These are phyloP conservation scores for Coemansia sp. DNA, from an alignment of 192 early-diverging fungal species.

Conservation along the genomic window DNA sequence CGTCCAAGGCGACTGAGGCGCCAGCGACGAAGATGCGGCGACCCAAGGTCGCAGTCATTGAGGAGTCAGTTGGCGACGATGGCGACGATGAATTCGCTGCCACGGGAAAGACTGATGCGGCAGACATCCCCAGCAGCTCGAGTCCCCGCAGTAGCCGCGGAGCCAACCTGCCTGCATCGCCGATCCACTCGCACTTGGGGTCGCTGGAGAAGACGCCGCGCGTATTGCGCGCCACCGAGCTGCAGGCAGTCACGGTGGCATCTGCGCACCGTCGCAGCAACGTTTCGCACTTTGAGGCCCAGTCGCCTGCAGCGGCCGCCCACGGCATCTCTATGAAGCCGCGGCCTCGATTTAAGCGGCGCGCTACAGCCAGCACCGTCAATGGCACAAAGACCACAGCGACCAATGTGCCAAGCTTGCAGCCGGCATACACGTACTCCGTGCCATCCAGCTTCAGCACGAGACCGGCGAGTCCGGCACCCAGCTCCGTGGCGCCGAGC, in stretches of 20 bases:
- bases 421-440: slow-evolving; percentile 12
- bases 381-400: not conserved
- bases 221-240: slow-evolving; percentile 45
- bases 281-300: slow-evolving; percentile 5
- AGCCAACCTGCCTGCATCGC: slow-evolving; percentile 2
- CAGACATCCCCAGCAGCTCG: not conserved
- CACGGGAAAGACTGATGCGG: not conserved
- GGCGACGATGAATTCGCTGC: not conserved
- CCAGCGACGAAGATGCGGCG: slow-evolving; percentile 20
- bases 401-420: not conserved
- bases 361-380: slow-evolving; percentile 35
- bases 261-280: slow-evolving; percentile 30
- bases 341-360: slow-evolving; percentile 15
- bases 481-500: slow-evolving; percentile 24
- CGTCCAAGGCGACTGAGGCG: slow-evolving; percentile 1
- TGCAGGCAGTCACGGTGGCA: slow-evolving; percentile 37
- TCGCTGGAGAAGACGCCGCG: slow-evolving; percentile 31
- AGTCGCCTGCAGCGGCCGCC: slow-evolving; percentile 7
- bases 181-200: not conserved
- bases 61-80: slow-evolving; percentile 39
- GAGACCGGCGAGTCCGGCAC: slow-evolving; percentile 28
- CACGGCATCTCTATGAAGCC: slow-evolving; percentile 22
- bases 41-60: slow-evolving; percentile 50
- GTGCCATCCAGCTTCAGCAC: slow-evolving; percentile 35
- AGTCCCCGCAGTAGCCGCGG: not conserved